Conservation (phyloP, 2,329 filamentous ascomycete genomes). For the Didymella sp. region DNA sequence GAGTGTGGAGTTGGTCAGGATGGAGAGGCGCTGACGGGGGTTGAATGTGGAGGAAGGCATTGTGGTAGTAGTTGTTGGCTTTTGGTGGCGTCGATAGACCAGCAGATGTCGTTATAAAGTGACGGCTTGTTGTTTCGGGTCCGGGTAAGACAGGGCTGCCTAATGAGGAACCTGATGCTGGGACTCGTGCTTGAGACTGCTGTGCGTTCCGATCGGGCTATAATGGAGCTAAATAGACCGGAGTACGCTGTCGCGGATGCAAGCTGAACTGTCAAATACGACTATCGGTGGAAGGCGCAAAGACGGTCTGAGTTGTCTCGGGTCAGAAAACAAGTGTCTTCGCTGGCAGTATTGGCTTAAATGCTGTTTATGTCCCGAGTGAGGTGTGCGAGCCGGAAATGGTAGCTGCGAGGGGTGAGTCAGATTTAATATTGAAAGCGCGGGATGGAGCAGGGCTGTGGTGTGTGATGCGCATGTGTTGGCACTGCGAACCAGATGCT, state of each 20-base stretch:
- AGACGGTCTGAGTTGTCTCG: constrained; percentile 42
- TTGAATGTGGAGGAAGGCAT: constrained; percentile 43
- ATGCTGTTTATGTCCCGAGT: constrained; percentile 32
- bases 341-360: constrained; percentile 41
- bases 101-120: background rate
- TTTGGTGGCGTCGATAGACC: background rate
- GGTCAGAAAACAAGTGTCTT: constrained; percentile 36
- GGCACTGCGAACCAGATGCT: constrained; percentile 31
- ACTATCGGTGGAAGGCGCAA: constrained; percentile 27
- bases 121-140: background rate
- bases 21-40: constrained; percentile 52
- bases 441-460: constrained; percentile 36
- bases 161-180: background rate
- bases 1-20: constrained; percentile 51
- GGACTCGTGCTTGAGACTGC: constrained; percentile 8
- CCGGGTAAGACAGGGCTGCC: constrained; percentile 1
- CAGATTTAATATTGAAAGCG: constrained; percentile 45
- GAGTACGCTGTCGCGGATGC: constrained; percentile 19
- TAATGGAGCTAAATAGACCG: constrained; percentile 29
- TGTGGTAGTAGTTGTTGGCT: constrained; percentile 15
- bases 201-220: constrained; percentile 20
- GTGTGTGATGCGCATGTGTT: constrained; percentile 34
- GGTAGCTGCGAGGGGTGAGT: constrained; percentile 42
- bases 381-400: constrained; percentile 31
- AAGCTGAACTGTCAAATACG: constrained; percentile 28